These are phyloP conservation scores for Ceratocystis albifundus DNA, from an alignment of 2,329 filamentous ascomycete species.

Conservation along the genomic window DNA sequence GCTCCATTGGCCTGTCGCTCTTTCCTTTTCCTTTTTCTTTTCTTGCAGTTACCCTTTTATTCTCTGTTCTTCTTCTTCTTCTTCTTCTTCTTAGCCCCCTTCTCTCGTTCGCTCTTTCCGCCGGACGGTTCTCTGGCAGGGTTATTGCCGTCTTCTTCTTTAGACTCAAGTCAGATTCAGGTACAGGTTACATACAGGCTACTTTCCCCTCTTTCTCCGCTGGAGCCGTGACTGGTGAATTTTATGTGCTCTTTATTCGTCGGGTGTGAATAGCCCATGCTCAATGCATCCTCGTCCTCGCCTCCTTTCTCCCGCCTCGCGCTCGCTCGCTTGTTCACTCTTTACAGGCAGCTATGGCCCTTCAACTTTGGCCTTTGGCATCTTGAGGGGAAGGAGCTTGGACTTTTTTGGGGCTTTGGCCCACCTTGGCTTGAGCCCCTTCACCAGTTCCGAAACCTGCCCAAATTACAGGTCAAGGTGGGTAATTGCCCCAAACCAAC, in stretches of 20 bases:
- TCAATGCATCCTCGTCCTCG: too few species aligned
- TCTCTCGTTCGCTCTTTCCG: neutral
- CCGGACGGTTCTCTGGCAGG: neutral
- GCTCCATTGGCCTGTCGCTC: neutral
- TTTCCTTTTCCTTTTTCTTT: too few species aligned
- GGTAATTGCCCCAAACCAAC: conserved; percentile 10
- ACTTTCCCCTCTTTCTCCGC: neutral
- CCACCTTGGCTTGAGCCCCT: conserved; percentile 6
- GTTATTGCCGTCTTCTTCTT: conserved; percentile 10
- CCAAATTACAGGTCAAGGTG: conserved; percentile 11
- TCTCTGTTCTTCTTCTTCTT: neutral
- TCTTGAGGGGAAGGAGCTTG: neutral
- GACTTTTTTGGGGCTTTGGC: conserved; percentile 9
- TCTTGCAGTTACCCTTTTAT: neutral
- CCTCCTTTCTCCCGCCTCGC: neutral
- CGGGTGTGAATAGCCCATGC: neutral
- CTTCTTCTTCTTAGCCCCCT: neutral
- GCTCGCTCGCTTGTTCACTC: neutral
- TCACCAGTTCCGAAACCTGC: conserved; percentile 9
- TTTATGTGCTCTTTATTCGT: neutral
- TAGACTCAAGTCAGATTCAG: conserved; percentile 12
- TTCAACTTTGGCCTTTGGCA: neutral
- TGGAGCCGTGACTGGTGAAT: neutral
- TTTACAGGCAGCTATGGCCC: neutral
- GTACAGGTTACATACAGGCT: conserved; percentile 2